Base-by-base conservation (phyloP, 2,329 filamentous ascomycete genomes). In the Ploettnerulaceae sp. region DNA sequence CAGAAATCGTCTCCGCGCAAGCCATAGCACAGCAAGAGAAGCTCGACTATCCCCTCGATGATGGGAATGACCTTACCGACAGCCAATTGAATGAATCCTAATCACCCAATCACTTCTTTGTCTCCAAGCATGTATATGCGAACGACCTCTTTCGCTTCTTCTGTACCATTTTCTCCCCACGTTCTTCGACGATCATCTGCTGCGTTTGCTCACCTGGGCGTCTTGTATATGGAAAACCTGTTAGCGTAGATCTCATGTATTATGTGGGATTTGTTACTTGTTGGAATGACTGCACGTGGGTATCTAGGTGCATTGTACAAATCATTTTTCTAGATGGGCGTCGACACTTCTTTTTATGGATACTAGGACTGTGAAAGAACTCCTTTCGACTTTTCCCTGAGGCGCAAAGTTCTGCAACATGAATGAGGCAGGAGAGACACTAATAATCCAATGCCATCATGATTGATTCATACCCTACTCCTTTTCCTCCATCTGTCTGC, bases 1-100 rank as follows among this genome's bases (percentile, higher is more conserved):
- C 93, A n/a, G 93, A 98, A 70, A 97, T 98, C 56, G 93, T 98
- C 37, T 95, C 89, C 28, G 87, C 89, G 24, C 93, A 98, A 69
- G 93, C 93, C 24, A 91, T 97, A 62, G 89, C 90, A 47, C 91
- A 97, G 67, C 89, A 95, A 69, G 89, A 95, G 69, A 91, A 88
- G 71, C 70, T 86, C 52, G 86, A 89, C 38, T 80, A 71, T 51
- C 64, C 62, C 14, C 56, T 59, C 44, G 54, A 76, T 50, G 73
- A 81, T 38, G 66, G 66, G 39, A 70, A 71, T 44, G 72, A 75
- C 37, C 71, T 73, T 11, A 57, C 55, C n/a, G 61, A 63, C 35
- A 55, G 51, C 46, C 61, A 64, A 44, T 32, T 58, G 24, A 62
- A 63, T 34, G 60, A 57, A 43, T 53, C 54, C 41, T 64, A 49